These are phyloP conservation scores for Cardamine occulta DNA, from an alignment of 345 rosid species.

Conservation along the genomic window DNA sequence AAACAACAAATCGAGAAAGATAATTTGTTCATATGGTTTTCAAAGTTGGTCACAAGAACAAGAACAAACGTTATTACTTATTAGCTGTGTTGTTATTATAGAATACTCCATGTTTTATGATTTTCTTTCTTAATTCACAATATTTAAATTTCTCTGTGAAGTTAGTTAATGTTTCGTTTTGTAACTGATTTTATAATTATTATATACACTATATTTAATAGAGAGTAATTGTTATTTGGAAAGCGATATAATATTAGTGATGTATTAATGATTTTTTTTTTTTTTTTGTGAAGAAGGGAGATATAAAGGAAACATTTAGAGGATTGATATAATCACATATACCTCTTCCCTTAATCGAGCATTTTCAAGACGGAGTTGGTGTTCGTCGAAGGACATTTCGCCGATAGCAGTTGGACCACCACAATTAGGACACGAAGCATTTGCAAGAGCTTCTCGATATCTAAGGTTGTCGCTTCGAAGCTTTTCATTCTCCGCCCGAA, in stretches of 20 bases:
- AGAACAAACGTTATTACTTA: neutral
- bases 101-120: neutral
- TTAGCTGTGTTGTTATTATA: too few species aligned
- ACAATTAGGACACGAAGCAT: conserved; percentile 92
- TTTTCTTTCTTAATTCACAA: neutral
- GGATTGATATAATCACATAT: conserved; percentile 15
- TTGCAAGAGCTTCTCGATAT: conserved; percentile 85
- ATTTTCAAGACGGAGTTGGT: conserved; percentile 89
- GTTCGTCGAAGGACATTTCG: conserved; percentile 95
- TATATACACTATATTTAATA: neutral
- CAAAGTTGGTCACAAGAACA: conserved; percentile 10
- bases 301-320: neutral
- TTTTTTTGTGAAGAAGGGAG: neutral
- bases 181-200: neutral
- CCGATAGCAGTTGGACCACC: conserved; percentile 96
- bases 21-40: neutral
- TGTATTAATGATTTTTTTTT: too few species aligned
- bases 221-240: neutral
- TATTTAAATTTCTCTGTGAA: neutral
- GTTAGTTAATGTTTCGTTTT: neutral
- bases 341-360: conserved; percentile 93
- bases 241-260: neutral
- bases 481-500: conserved; percentile 83
- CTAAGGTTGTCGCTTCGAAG: conserved; percentile 87
- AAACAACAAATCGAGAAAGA: conserved; percentile 23